Percentiles rank a stretch among this genome's conserved stretches.
Conservation (phyloP, 345 rosid genomes). For the Eucalyptus pauciflora region DNA sequence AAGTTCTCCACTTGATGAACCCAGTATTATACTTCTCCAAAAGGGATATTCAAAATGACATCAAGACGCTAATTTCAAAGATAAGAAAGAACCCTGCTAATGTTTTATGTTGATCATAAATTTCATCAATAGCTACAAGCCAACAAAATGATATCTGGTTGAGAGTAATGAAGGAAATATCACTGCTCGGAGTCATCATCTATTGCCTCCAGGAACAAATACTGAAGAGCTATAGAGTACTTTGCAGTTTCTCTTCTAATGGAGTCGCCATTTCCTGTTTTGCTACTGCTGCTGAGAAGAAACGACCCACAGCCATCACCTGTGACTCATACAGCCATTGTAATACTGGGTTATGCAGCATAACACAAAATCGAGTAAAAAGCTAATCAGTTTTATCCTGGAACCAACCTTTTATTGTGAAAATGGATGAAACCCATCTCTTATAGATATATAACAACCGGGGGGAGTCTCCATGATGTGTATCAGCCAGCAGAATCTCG, state of each 20-base stretch:
- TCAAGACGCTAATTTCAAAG: neutral
- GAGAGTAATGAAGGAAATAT: neutral
- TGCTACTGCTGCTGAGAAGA: slow-evolving; percentile 25
- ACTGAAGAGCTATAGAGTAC: slow-evolving; percentile 42
- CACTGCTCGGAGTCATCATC: slow-evolving; percentile 18
- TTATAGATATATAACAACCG: slow-evolving; percentile 65
- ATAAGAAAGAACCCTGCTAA: neutral
- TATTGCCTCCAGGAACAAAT: slow-evolving; percentile 29
- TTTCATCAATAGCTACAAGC: neutral
- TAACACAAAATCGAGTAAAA: neutral
- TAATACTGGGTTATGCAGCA: neutral
- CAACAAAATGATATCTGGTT: neutral
- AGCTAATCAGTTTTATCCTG: neutral
- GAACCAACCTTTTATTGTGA: slow-evolving; percentile 46
- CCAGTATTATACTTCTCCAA: neutral
- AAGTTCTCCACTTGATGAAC: neutral
- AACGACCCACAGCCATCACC: slow-evolving; percentile 65
- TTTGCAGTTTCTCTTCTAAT: slow-evolving; percentile 23
- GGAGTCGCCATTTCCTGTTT: neutral
- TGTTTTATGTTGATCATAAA: neutral
- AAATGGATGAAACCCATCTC: slow-evolving; percentile 57
- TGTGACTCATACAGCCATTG: neutral
- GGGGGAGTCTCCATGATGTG: slow-evolving; percentile 55
- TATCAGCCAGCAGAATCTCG: slow-evolving; percentile 56
- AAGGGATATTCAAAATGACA: neutral